phyloP scores from a whole-genome alignment of 1,284 basidiomycete species.

The Fistulina hepatica region DNA sequence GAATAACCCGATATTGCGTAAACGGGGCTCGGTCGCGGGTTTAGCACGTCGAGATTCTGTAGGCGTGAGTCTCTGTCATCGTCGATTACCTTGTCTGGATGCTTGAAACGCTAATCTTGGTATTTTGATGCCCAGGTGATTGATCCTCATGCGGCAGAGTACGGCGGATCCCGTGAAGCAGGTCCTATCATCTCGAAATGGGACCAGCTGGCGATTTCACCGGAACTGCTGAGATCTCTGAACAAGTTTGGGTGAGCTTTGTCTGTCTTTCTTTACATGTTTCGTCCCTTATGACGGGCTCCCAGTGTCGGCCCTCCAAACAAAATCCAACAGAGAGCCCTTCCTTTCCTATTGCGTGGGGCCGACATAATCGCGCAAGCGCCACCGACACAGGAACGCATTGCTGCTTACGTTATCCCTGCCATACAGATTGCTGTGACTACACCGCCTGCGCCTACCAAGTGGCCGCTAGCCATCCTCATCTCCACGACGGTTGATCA shows the following conservation, averaged over 20 bases:
- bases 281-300: slow-evolving; percentile 9
- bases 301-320: slow-evolving; percentile 94
- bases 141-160: slow-evolving; percentile 44
- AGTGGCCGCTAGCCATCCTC: slow-evolving; percentile 83
- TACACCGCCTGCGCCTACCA: slow-evolving; percentile 40
- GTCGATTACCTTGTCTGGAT: too few relatives aligned
- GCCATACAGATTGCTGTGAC: slow-evolving; percentile 80
- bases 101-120: slow-evolving; percentile 10
- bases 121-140: slow-evolving; percentile 27
- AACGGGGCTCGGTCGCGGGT: slow-evolving; percentile 62
- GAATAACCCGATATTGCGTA: slow-evolving; percentile 41
- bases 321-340: slow-evolving; percentile 94
- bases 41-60: slow-evolving; percentile 65
- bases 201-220: slow-evolving; percentile 84
- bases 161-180: slow-evolving; percentile 49
- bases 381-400: slow-evolving; percentile 95
- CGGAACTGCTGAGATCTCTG: slow-evolving; percentile 82
- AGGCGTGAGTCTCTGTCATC: slow-evolving; percentile 38
- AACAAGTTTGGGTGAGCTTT: slow-evolving; percentile 81
- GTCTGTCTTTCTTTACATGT: slow-evolving; percentile 12
- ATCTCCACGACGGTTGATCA: slow-evolving; percentile 97
- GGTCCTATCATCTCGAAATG: slow-evolving; percentile 91
- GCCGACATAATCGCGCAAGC: slow-evolving; percentile 98
- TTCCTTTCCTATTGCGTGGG: slow-evolving; percentile 89
- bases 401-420: slow-evolving; percentile 93